Base-by-base conservation (phyloP, 1,139 yeast genomes). In the Zygosaccharomyces pseudobailii region DNA sequence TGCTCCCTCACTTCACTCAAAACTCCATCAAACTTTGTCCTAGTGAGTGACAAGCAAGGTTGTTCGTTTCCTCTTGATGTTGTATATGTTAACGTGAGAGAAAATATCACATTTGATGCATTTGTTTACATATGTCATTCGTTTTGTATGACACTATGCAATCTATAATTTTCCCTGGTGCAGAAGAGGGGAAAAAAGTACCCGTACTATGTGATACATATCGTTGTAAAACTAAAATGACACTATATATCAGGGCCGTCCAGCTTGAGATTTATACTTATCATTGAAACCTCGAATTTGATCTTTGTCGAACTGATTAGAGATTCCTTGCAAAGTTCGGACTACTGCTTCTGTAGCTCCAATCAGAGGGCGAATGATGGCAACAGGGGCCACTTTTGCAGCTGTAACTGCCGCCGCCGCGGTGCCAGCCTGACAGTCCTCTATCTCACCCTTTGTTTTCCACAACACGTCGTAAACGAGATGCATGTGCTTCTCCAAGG, bases 331-430 rank as follows among this genome's bases (percentile, higher is more conserved):
- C 47, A 90, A 70, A 0, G 96, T 78, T 59, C 82, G 86, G 20
- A 92, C 84, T 3, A 90, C 74, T 0, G 95, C 95, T 62, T 89
- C 97, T 0, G 97, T 87, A 0, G 96, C 89, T 1, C 97, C 97
- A 55, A 90, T 89, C 59, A 88, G 76, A 1, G 97, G 97, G 41
- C 97, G 69, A 2, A 90, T 75, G 17, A 90, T 67, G 6, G 89
- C 82, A 21, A 87, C 78, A 0, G 97, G 97, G 0, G 95, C 80
- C 1, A 85, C 87, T 55, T 78, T 79, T 25, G 86, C 81, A n/a
- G 88, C 73, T 2, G 68, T 57, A 21, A 72, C 70, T 1, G 85
- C 76, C 0, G 89, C 87, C 5, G 80, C 85, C 51, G 79, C 84
- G 2, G 87, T 78, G 47, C 78, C 80, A 9, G 52, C 47, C 4